Percentiles rank a stretch among this genome's conserved stretches.
phyloP scores from a whole-genome alignment of 1,284 basidiomycete species.

The Thecaphora frezii region DNA sequence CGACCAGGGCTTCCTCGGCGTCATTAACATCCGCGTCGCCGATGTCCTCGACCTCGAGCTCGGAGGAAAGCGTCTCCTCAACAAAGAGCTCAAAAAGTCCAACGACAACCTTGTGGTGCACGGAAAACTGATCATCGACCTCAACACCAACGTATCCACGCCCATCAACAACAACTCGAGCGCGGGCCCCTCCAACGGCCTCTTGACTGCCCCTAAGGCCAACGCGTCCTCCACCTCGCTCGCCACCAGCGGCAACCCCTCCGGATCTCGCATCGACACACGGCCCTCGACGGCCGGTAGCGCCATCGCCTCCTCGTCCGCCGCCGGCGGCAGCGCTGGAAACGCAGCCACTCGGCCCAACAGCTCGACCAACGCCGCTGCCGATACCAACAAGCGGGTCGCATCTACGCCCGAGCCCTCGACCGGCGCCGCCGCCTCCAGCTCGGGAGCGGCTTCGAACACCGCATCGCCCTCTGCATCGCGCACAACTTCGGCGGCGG shows the following conservation, averaged over 20 bases:
- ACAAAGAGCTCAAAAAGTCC: conserved; percentile 57
- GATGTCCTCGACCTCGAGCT: conserved; percentile 86
- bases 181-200: conserved; percentile 33
- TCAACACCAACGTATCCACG: conserved; percentile 57
- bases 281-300: conserved; percentile 26
- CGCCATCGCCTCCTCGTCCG: conserved; percentile 16
- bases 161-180: conserved; percentile 49
- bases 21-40: conserved; percentile 85
- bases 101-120: conserved; percentile 59
- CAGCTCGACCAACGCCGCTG: too few relatives aligned
- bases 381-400: conserved; percentile 22
- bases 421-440: conserved; percentile 5
- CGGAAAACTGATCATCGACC: conserved; percentile 59
- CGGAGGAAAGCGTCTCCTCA: conserved; percentile 75
- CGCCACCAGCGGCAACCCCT: conserved; percentile 10
- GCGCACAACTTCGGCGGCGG: conserved; percentile 8
- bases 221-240: conserved; percentile 49
- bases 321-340: conserved; percentile 4
- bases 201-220: conserved; percentile 31
- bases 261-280: conserved; percentile 10
- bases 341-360: conserved; percentile 5
- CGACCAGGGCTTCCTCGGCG: conserved; percentile 91
- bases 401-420: conserved; percentile 18
- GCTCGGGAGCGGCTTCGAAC: conserved; percentile 7
- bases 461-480: conserved; percentile 14